Base-by-base conservation (phyloP, 2,329 filamentous ascomycete species). In the Fusarium sp. region DNA sequence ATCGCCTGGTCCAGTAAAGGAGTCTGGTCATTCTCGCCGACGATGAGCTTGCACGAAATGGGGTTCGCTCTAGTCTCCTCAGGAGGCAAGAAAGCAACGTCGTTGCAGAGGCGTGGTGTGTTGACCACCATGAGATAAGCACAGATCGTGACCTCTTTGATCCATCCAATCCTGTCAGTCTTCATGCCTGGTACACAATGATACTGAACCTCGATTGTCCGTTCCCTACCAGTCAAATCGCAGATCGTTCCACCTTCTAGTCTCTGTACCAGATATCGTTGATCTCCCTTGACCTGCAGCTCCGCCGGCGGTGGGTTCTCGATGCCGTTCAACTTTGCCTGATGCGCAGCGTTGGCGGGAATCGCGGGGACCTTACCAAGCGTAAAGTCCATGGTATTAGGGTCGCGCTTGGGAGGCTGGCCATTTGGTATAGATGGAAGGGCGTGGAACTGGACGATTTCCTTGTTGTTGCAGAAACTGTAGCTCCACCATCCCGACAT, bases 401-500 rank as follows among this genome's bases (percentile, higher is more conserved):
- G 91, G 76, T 98, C 95, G 76, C 93, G 91, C 49, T 91, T 87
- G 0, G 95, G 95, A 29, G 93, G 92, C 16, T 92, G 89, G 7
- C 91, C 91, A 66, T 91, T 90, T 48, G 89, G 87, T 23, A 82
- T 83, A 5, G 90, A 90, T 2, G 94, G 89, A 66, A 95, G 84
- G 48, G 94, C 94, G 80, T 98, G 95, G 82, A 97, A 98, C 82
- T 98, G 95, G 77, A 93, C 92, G 69, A 98, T 91, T 71, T 95
- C 90, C 69, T 91, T 88, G 79, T 93, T 93, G 83, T 97, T 96
- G 85, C 95, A 98, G 81, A 97, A 97, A 76, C 92, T 93, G 82
- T 98, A 98, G 78, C 93, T 96, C 95, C 95, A 98, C 95, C 95
- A 98, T 0, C 95, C 95, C 2, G 91, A 93, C 73, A 94, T 84